phyloP scores from a whole-genome alignment of 371 early-diverging fungal species.

The Actinomortierella wolfii region DNA sequence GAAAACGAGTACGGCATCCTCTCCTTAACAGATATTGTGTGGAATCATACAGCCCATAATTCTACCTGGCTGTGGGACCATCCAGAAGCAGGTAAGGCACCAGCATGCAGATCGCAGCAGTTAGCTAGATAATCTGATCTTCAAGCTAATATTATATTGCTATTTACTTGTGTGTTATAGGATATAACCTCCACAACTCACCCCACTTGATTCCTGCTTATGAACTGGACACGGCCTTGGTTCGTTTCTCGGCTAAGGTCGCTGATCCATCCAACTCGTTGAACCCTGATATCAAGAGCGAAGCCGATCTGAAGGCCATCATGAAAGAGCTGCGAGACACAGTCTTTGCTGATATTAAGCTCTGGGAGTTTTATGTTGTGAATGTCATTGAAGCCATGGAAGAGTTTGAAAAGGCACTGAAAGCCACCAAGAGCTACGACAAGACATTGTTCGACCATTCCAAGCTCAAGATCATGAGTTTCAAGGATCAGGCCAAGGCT shows the following conservation, averaged over 20 bases:
- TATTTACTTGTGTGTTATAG: constrained; percentile 49
- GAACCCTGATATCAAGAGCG: constrained; percentile 59
- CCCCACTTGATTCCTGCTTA: constrained; percentile 94
- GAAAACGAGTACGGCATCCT: constrained; percentile 72
- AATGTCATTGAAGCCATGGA: constrained; percentile 57
- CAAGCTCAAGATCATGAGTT: constrained; percentile 27
- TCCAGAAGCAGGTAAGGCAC: constrained; percentile 84
- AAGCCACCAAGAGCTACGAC: constrained; percentile 20
- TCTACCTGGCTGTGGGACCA: constrained; percentile 89
- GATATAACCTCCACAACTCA: constrained; percentile 92
- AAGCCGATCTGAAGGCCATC: constrained; percentile 67
- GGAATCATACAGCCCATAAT: constrained; percentile 97
- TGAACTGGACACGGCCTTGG: constrained; percentile 87
- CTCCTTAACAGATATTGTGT: constrained; percentile 92
- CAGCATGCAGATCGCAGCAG: no score
- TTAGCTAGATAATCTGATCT: no score
- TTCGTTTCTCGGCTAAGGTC: constrained; percentile 70
- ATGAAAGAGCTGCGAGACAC: constrained; percentile 63
- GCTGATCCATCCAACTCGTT: constrained; percentile 42
- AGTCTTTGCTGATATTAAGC: constrained; percentile 67
- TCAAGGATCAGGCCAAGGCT: constrained; percentile 51
- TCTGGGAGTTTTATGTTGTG: constrained; percentile 91
- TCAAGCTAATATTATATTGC: no score
- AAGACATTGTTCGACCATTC: constrained; percentile 37
- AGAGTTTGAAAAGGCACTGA: constrained; percentile 49